phyloP scores from a whole-genome alignment of 768 basidiomycete genomes.

The Termitomyces sp. region DNA sequence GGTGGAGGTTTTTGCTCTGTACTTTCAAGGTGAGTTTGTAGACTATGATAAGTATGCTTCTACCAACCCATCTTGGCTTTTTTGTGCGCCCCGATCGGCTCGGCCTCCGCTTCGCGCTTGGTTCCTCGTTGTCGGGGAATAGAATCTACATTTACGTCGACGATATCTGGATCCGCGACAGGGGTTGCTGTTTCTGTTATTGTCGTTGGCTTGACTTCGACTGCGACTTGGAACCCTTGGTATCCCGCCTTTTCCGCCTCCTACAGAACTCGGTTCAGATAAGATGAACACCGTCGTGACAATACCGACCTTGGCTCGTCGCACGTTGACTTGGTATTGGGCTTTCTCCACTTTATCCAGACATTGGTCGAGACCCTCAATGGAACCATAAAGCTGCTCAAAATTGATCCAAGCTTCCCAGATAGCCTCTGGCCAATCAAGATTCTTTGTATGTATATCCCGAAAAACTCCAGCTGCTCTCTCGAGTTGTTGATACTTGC shows the following conservation, averaged over 20 bases:
- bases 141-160: constrained; percentile 13
- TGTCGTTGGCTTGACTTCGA: constrained; percentile 36
- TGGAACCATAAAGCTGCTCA: constrained; percentile 77
- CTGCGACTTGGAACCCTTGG: constrained; percentile 44
- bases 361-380: constrained; percentile 61
- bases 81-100: constrained; percentile 43
- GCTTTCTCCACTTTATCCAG: constrained; percentile 66
- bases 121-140: constrained; percentile 43
- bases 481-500: constrained; percentile 51
- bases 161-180: constrained; percentile 17
- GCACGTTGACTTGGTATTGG: constrained; percentile 55
- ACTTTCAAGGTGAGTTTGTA: background rate
- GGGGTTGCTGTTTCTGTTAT: constrained; percentile 29
- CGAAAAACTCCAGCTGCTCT: constrained; percentile 66
- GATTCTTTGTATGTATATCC: constrained; percentile 61
- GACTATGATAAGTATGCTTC: background rate
- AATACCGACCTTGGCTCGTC: constrained; percentile 57
- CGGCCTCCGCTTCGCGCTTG: constrained; percentile 68
- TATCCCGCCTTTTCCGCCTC: constrained; percentile 60
- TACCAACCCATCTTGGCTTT: constrained; percentile 58
- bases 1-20: constrained; percentile 43
- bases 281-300: background rate
- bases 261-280: constrained; percentile 28
- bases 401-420: constrained; percentile 92
- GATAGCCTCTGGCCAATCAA: constrained; percentile 95